Conservation (phyloP, 495 filamentous ascomycete genomes). For the Neurospora intermedia region DNA sequence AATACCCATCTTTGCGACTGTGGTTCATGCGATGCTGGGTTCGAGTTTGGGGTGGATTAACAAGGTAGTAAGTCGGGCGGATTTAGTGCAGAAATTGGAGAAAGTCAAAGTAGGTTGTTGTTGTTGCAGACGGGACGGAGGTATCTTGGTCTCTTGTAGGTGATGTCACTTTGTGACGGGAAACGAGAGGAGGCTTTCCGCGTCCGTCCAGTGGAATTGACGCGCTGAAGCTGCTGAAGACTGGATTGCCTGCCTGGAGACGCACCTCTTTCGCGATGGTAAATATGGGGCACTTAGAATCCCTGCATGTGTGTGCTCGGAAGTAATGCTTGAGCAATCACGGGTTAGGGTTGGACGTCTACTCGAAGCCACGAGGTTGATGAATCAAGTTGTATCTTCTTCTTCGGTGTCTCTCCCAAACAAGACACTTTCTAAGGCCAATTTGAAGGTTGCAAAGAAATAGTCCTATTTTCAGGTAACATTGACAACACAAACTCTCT, state of each 20-base stretch:
- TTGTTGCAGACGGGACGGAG: not conserved
- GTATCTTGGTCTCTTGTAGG: not conserved
- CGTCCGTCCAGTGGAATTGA: not conserved
- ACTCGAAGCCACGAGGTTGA: not conserved
- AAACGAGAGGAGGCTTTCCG: not conserved
- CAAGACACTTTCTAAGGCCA: not conserved
- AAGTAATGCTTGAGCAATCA: not conserved
- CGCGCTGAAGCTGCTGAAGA: not conserved
- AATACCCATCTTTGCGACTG: conserved; percentile 62
- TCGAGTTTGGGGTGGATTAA: not conserved
- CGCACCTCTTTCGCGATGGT: not conserved
- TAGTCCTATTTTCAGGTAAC: not conserved
- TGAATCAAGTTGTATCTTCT: not conserved
- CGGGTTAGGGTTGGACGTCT: not conserved
- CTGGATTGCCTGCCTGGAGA: not conserved
- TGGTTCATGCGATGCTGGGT: not conserved
- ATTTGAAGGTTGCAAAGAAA: not conserved
- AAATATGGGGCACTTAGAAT: not conserved
- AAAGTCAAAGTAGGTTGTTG: not conserved
- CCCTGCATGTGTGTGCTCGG: not conserved
- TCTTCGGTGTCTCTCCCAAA: not conserved
- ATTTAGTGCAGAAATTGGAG: not conserved
- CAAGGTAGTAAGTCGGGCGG: not conserved
- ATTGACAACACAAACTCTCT: not conserved
- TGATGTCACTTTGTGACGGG: not conserved